Evolutionary conservation across 495 filamentous ascomycete genomes (phyloP), one percentile per base, ranked within the genome.

Genomic region (Aspergillus wentii): DNA sequence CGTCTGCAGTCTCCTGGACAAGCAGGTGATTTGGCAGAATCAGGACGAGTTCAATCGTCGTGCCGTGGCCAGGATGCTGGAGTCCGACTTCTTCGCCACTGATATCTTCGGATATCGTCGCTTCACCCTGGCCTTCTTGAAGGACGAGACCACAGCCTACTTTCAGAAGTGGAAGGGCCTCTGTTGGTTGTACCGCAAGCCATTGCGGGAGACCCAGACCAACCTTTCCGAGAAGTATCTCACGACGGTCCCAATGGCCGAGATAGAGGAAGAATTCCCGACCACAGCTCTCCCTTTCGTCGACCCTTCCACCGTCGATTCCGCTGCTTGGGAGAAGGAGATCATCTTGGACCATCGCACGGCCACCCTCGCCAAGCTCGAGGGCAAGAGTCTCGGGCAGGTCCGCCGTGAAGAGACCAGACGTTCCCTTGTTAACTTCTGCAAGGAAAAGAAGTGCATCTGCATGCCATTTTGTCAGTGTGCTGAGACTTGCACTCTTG

Each of bases 211-310:
- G 25, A 26, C 57, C 10, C 43, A 68, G n/a, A 33, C 46, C 0
- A n/a, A 52, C 5, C 41, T 60, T 17, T 61, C 63, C 1, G 59
- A 69, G 47, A 66, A 58, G 25, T 71, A 62, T 35, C 46, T 62
- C 29, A 32, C 52, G 0, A 35, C 57, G 4, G 13, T 38, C 3
- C 57, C 62, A 4, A 44, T 44, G 23, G 18, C 16, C 17, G 33
- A 34, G 2, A 38, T 45, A 1, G 35, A 40, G 3, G 21, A 46
- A 8, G 53, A 55, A 17, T 26, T 57, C 3, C 38, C 52, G 4
- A 13, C 22, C 1, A 17, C 38, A 6, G 20, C 46, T 2, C 54
- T 66, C 2, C 58, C 58, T 1, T 65, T 62, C 30, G 29, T 57
- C 14, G 30, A 62, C 18, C 43, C 30, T 17, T 33, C 46, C 15